These are phyloP conservation scores for Microcyclospora tardicrescens DNA, from an alignment of 2,329 filamentous ascomycete species.

Conservation along the genomic window DNA sequence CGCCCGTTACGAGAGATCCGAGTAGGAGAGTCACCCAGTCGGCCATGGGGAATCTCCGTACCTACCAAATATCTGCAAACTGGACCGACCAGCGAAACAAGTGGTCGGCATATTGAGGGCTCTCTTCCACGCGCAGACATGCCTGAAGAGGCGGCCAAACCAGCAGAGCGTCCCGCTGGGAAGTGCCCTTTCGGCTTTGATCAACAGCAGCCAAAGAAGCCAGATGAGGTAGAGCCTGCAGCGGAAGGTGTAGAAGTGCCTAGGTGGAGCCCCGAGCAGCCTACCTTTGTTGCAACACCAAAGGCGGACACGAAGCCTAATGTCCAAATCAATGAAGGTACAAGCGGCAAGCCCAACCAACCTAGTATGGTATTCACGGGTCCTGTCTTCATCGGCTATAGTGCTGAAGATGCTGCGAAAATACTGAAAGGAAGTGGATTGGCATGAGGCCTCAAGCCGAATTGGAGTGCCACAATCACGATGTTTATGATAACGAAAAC, in stretches of 20 bases:
- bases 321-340: not conserved
- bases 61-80: conserved; percentile 41
- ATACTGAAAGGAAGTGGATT: conserved; percentile 45
- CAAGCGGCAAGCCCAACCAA: conserved; percentile 6
- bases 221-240: not conserved
- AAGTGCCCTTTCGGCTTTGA: conserved; percentile 12
- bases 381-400: conserved; percentile 87
- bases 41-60: conserved; percentile 84
- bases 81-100: conserved; percentile 25
- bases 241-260: not conserved
- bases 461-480: too few relatives aligned
- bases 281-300: conserved; percentile 1
- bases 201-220: not conserved
- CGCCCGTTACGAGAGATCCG: conserved; percentile 75
- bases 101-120: conserved; percentile 38
- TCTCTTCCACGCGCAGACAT: conserved; percentile 11
- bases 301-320: not conserved
- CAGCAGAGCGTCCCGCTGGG: not conserved
- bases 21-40: conserved; percentile 84
- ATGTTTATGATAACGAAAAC: too few relatives aligned
- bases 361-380: conserved; percentile 81
- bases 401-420: conserved; percentile 65
- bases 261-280: not conserved
- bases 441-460: too few relatives aligned
- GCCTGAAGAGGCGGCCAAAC: conserved; percentile 2